Evolutionary conservation across 2,329 filamentous ascomycete genomes (phyloP).

Genomic region (Clarireedia paspali): DNA sequence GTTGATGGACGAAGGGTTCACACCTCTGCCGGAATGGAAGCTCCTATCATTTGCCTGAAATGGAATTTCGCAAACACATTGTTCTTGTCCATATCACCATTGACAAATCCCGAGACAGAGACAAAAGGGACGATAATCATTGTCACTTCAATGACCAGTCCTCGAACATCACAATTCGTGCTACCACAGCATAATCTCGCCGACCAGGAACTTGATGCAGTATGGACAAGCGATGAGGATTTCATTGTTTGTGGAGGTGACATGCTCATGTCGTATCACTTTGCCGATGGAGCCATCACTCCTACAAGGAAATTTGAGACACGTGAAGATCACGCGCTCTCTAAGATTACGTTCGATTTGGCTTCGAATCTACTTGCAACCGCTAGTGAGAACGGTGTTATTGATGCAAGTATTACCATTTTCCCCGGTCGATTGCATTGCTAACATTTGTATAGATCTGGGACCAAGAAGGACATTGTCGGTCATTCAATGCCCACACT

Average conservation of each 20-base stretch:
- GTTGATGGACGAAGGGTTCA: slow-evolving; percentile 44
- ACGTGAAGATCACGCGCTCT: slow-evolving; percentile 45
- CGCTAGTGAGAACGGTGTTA: slow-evolving; percentile 49
- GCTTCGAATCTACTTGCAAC: slow-evolving; percentile 48
- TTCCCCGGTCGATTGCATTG: background rate
- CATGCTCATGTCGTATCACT: slow-evolving; percentile 41
- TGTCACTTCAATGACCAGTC: slow-evolving; percentile 34
- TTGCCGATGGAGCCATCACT: slow-evolving; percentile 39
- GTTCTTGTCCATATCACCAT: slow-evolving; percentile 49
- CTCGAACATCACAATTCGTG: slow-evolving; percentile 34
- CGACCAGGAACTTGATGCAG: slow-evolving; percentile 46
- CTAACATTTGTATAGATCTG: slow-evolving; percentile 32
- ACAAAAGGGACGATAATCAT: slow-evolving; percentile 44
- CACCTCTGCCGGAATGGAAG: slow-evolving; percentile 48
- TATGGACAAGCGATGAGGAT: slow-evolving; percentile 51
- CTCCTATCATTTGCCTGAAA: slow-evolving; percentile 53
- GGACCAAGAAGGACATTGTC: slow-evolving; percentile 40
- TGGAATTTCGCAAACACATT: slow-evolving; percentile 51
- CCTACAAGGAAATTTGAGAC: slow-evolving; percentile 44
- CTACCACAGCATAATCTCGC: slow-evolving; percentile 44
- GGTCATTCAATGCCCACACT: slow-evolving; percentile 51
- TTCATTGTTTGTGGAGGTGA: slow-evolving; percentile 54
- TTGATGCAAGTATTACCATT: slow-evolving; percentile 43
- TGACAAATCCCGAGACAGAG: slow-evolving; percentile 37
- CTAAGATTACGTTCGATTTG: slow-evolving; percentile 49